A percentile compares a stretch with the other conserved stretches of the same genome.
These are phyloP conservation scores for Fusarium veterinarium DNA, from an alignment of 2,329 filamentous ascomycete genomes.

Conservation along the genomic window DNA sequence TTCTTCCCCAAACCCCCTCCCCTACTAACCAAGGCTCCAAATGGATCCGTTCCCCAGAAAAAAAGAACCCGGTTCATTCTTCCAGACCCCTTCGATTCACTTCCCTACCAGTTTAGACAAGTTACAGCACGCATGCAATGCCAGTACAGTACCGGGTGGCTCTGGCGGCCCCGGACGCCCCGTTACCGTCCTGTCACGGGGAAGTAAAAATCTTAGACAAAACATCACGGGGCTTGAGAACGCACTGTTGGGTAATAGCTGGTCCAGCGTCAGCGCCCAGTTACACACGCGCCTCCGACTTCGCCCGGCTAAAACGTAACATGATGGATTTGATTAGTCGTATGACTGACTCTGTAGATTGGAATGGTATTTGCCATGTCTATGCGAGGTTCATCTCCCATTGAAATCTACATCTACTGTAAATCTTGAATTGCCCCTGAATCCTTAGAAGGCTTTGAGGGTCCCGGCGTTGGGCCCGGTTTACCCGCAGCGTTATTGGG, in stretches of 20 bases:
- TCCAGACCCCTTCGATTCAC: constrained; percentile 39
- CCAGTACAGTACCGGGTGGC: constrained; percentile 32
- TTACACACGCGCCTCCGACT: constrained; percentile 31
- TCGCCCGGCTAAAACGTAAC: constrained; percentile 37
- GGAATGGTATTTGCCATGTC: constrained; percentile 20
- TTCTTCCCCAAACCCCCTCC: constrained; percentile 13
- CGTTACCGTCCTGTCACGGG: constrained; percentile 36
- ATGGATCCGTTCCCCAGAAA: constrained; percentile 33
- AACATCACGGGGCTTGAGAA: constrained; percentile 30
- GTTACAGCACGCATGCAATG: constrained; percentile 34
- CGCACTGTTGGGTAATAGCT: constrained; percentile 42
- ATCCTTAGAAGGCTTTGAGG: constrained; percentile 4
- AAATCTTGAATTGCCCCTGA: constrained; percentile 23
- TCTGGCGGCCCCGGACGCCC: constrained; percentile 27
- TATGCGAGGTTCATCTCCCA: constrained; percentile 23
- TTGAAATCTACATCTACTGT: constrained; percentile 13
- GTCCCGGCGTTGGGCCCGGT: constrained; percentile 21
- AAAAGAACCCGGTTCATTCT: constrained; percentile 24
- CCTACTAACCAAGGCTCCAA: constrained; percentile 2
- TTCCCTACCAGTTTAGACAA: constrained; percentile 24
- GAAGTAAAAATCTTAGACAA: constrained; percentile 31
- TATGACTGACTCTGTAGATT: constrained; percentile 35
- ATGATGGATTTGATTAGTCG: constrained; percentile 39
- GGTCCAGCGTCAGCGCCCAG: constrained; percentile 26
- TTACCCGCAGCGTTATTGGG: constrained; percentile 32